Conservation (phyloP, 2,329 filamentous ascomycete species). For the Huntiella abstrusa region DNA sequence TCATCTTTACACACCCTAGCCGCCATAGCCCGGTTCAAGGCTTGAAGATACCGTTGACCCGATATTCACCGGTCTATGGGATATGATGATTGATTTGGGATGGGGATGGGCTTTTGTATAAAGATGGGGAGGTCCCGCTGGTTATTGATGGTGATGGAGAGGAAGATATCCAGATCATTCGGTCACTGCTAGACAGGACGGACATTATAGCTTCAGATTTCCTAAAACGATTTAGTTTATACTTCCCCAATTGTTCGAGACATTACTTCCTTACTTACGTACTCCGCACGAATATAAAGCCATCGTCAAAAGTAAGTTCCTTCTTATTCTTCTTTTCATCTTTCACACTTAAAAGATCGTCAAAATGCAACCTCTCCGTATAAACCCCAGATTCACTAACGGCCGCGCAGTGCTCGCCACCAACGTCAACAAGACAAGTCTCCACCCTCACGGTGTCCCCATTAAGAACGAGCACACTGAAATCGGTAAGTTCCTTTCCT, state of each 20-base stretch:
- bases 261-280: neutral
- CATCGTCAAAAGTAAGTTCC: slow-evolving; percentile 3
- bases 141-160: neutral
- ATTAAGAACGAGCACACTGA: slow-evolving; percentile 64
- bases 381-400: slow-evolving; percentile 8
- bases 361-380: slow-evolving; percentile 1
- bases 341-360: neutral
- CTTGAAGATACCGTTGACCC: neutral
- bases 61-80: slow-evolving; percentile 5
- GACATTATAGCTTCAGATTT: neutral
- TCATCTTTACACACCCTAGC: too few species aligned
- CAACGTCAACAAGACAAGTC: slow-evolving; percentile 74
- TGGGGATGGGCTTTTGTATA: slow-evolving; percentile 7
- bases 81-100: neutral
- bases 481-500: slow-evolving; percentile 35
- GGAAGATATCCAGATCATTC: slow-evolving; percentile 1
- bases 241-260: neutral
- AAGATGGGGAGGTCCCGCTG: slow-evolving; percentile 5
- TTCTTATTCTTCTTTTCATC: neutral
- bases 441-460: slow-evolving; percentile 82
- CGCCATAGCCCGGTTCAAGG: too few species aligned
- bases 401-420: slow-evolving; percentile 26
- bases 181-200: neutral
- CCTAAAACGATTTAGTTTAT: neutral
- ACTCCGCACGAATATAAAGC: neutral